phyloP scores from a whole-genome alignment of 306 rosid species.

The Vigna unguiculata region DNA sequence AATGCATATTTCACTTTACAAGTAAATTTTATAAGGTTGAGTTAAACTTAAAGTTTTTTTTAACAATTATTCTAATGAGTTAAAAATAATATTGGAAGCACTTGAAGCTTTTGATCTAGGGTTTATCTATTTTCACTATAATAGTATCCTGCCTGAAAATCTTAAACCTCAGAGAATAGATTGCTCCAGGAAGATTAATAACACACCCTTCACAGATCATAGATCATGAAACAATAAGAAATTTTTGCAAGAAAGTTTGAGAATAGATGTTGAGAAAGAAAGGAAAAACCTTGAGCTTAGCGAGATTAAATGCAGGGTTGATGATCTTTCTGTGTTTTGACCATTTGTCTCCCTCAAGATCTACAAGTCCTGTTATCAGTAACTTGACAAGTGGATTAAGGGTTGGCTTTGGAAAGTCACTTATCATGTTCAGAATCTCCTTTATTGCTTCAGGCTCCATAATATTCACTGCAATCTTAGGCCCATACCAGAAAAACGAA shows the following conservation, averaged over 20 bases:
- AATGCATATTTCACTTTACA: too few relatives aligned
- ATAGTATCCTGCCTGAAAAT: too few relatives aligned
- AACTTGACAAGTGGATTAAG: neutral
- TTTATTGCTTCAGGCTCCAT: conserved; percentile 4
- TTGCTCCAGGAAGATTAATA: too few relatives aligned
- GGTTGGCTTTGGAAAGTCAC: neutral
- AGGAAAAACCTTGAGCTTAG: neutral
- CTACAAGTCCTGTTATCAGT: neutral
- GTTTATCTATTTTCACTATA: too few relatives aligned
- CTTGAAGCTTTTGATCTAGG: too few relatives aligned
- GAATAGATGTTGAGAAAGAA: neutral
- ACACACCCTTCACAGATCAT: too few relatives aligned
- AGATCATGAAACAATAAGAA: too few relatives aligned
- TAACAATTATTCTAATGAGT: too few relatives aligned
- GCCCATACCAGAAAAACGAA: neutral
- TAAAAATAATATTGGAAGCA: too few relatives aligned
- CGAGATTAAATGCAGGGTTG: conserved; percentile 2
- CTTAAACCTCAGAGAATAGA: too few relatives aligned
- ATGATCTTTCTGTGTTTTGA: conserved; percentile 4
- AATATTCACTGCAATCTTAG: neutral
- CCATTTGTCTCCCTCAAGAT: neutral
- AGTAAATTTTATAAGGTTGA: too few relatives aligned
- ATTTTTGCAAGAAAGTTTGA: neutral
- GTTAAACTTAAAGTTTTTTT: too few relatives aligned
- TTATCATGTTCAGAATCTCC: neutral